phyloP scores from a whole-genome alignment of 1,139 yeast species.

The Kodamaea derodonti region DNA sequence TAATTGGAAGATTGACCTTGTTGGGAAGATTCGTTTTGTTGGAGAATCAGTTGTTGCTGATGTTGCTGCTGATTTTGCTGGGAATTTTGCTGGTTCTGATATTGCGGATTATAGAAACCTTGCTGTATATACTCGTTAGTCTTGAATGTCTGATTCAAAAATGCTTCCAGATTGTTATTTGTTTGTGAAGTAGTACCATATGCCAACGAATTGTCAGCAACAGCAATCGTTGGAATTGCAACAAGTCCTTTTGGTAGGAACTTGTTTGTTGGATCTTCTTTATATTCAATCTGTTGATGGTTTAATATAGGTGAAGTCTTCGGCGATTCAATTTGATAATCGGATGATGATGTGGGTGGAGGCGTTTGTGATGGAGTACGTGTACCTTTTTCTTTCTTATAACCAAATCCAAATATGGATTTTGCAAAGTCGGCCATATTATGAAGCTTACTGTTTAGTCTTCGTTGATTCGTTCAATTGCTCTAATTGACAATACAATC shows the following conservation, averaged over 20 bases:
- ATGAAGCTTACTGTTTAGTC: too few species aligned
- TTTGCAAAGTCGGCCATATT: conserved; percentile 64
- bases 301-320: conserved; percentile 5
- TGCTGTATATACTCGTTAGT: conserved; percentile 10
- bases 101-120: conserved; percentile 6
- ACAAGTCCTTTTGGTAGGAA: conserved; percentile 34
- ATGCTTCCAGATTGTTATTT: conserved; percentile 19
- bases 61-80: conserved; percentile 13
- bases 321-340: conserved; percentile 3
- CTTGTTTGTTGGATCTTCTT: conserved; percentile 16
- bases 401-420: conserved; percentile 56
- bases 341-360: conserved; percentile 11
- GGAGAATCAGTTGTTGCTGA: conserved; percentile 11
- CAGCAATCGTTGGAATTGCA: conserved; percentile 61
- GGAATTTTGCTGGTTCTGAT: conserved; percentile 13
- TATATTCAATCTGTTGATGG: conserved; percentile 6
- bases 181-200: conserved; percentile 60
- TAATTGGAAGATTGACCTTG: conserved; percentile 6
- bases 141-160: conserved; percentile 24
- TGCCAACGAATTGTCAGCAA: conserved; percentile 58
- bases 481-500: too few species aligned
- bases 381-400: conserved; percentile 22
- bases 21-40: conserved; percentile 9
- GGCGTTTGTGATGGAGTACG: conserved; percentile 7
- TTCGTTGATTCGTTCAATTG: too few species aligned